Evolutionary conservation across 176 grass and related monocot genomes (phyloP).

Genomic region (Oryza punctata): DNA sequence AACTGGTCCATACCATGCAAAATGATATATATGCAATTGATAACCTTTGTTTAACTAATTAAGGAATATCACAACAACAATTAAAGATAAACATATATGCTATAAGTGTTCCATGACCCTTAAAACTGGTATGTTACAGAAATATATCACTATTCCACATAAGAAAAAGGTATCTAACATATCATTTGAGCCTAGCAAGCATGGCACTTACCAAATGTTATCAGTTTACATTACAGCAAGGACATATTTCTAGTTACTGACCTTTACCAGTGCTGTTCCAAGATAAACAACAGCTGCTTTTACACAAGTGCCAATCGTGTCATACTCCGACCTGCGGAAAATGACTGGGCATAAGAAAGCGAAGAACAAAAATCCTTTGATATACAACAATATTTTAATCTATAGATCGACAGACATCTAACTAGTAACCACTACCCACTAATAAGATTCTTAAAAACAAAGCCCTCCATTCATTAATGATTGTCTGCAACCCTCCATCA

Average conservation of each 20-base stretch:
- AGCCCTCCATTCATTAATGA: neutral
- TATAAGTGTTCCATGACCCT: neutral
- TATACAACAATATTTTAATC: slow-evolving; percentile 1
- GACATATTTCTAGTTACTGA: slow-evolving; percentile 32
- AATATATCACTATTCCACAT: neutral
- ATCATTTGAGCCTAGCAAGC: neutral
- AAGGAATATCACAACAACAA: neutral
- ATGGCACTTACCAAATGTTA: slow-evolving; percentile 10
- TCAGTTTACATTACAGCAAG: neutral
- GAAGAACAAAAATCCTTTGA: neutral
- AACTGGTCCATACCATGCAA: slow-evolving; percentile 17
- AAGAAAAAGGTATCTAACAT: neutral
- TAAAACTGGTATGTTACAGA: neutral
- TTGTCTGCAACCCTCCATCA: neutral
- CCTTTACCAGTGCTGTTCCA: slow-evolving; percentile 90
- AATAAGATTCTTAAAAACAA: neutral
- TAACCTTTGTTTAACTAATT: slow-evolving; percentile 1
- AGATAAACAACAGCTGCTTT: slow-evolving; percentile 95
- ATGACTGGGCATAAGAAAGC: slow-evolving; percentile 2
- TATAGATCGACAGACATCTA: slow-evolving; percentile 6
- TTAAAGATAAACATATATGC: neutral
- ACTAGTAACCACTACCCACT: neutral
- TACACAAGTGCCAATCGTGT: slow-evolving; percentile 87
- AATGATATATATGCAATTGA: neutral
- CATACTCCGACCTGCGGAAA: slow-evolving; percentile 89